These are phyloP conservation scores for Backusella liffmaniae DNA, from an alignment of 192 early-diverging fungal species.

Conservation along the genomic window DNA sequence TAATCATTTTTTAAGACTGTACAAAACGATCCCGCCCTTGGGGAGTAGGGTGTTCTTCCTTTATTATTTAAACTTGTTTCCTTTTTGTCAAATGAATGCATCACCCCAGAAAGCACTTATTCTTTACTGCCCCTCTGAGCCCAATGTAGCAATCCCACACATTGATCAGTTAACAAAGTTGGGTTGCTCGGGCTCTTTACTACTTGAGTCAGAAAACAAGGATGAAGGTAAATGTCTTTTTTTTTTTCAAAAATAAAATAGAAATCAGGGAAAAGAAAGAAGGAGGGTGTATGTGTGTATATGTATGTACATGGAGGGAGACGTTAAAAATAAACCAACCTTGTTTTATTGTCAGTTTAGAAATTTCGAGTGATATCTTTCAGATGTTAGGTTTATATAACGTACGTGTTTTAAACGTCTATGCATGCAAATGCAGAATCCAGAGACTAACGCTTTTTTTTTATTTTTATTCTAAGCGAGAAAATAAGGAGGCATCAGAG, in stretches of 20 bases:
- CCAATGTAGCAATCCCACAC: not conserved
- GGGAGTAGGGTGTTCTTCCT: not conserved
- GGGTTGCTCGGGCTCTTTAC: slow-evolving; percentile 10
- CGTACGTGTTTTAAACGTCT: not conserved
- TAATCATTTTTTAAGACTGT: not conserved
- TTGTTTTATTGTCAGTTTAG: slow-evolving; percentile 7
- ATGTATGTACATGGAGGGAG: not conserved
- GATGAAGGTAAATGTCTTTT: not conserved
- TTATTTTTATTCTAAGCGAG: not conserved
- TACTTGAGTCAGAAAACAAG: not conserved
- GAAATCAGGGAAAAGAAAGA: not conserved
- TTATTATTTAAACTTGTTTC: not conserved
- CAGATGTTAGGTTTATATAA: not conserved
- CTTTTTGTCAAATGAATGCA: not conserved
- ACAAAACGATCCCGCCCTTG: not conserved
- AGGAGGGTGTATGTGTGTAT: not conserved
- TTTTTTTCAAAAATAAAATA: not conserved
- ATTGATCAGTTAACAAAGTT: not conserved
- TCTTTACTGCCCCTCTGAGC: not conserved
- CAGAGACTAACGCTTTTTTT: slow-evolving; percentile 1
- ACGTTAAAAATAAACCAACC: not conserved
- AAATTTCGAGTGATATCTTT: not conserved
- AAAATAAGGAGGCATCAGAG: not conserved
- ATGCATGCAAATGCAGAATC: not conserved
- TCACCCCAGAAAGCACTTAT: slow-evolving; percentile 13